Evolutionary conservation across 441 rosid genomes (phyloP), one percentile per base, ranked within the genome.

Genomic region (Erodium texanum): DNA sequence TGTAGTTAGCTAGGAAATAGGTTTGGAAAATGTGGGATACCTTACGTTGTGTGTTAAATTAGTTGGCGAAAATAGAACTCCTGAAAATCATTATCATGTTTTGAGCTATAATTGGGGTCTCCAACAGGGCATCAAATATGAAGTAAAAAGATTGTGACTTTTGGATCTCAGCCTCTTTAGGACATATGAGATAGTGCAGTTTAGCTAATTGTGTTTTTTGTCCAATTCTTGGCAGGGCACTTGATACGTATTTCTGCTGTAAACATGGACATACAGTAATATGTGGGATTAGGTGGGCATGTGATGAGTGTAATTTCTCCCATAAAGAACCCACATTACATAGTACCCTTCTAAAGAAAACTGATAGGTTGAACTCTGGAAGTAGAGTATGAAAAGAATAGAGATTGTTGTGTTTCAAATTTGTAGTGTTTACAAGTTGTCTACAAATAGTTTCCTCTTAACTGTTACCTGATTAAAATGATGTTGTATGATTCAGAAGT

Each of bases 161-260:
- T 10, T 38, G 45, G 11, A 38, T 38, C 9, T 6, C 45, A 5
- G 11, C 45, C 45, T 38, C n/a, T 38, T 3, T 7, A 7, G 1
- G 45, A 38, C 8, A 38, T 9, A 38, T 38, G 45, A 38, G 45
- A 38, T 38, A 7, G 45, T 38, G 9, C 45, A 0, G 45, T 7
- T 38, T 7, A 2, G 6, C 45, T 38, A 6, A 7, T 7, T 38
- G 45, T 38, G 45, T n/a, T 50, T 3, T 15, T 54, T 82, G 87
- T 86, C 86, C 86, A 84, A 85, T 82, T 86, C 86, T 87, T 85
- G 72, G 70, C 72, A 45, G 66, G 75, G 67, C 12, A 75, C 65
- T 75, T 64, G 36, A 68, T n/a, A 61, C 67, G 72, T 75, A 69
- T 48, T 29, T 66, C 58, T 65, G 69, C 75, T 68, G 78, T 75